Base-by-base conservation (phyloP, 352 stramenopile genomes). In the Thalassiosira pacifica region DNA sequence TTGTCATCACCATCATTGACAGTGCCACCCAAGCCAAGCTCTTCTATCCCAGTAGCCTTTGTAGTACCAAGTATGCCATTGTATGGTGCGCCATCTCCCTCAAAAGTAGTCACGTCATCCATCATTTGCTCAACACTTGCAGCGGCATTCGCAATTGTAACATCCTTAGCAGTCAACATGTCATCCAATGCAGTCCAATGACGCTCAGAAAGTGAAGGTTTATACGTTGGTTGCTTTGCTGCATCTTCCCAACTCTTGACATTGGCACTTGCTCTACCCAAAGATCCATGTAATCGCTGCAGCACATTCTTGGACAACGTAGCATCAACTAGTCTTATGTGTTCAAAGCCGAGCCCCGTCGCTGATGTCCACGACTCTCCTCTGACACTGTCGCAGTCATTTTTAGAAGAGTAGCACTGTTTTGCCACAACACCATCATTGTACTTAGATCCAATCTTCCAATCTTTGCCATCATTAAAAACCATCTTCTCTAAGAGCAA, bases 381-480 rank as follows among this genome's bases (percentile, higher is more conserved):
- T 13, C 45, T 11, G 5, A 24, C 32, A 19, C 4, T 8, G 45
- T 61, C 52, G 4, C 24, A 26, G 4, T 53, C 67, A n/a, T 2
- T 76, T 32, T 76, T 76, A 3, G 67, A 76, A 6, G 67, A 76
- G 22, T 32, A 65, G 2, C 24, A 22, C 0, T 5, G 31, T 24
- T 76, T 76, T 32, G 26, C n/a, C 10, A 76, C 32, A 3, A 32
- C 53, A 34, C 11, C 65, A 24, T 76, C 67, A 52, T 52, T 65
- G 26, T 57, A 26, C 53, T 76, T 76, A 4, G 67, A 22, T 2
- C 0, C 24, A 65, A 27, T 26, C 0, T 32, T 0, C 2, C 31
- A 76, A 27, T 76, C 67, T 27, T 76, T 76, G 1, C 48, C 67
- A 65, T 76, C 67, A 65, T 63, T 24, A 34, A 65, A 64, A 2